Percentiles rank a stretch among this genome's conserved stretches.
These are phyloP conservation scores for Fusarium solani-melongenae DNA, from an alignment of 2,329 filamentous ascomycete species.

Conservation along the genomic window DNA sequence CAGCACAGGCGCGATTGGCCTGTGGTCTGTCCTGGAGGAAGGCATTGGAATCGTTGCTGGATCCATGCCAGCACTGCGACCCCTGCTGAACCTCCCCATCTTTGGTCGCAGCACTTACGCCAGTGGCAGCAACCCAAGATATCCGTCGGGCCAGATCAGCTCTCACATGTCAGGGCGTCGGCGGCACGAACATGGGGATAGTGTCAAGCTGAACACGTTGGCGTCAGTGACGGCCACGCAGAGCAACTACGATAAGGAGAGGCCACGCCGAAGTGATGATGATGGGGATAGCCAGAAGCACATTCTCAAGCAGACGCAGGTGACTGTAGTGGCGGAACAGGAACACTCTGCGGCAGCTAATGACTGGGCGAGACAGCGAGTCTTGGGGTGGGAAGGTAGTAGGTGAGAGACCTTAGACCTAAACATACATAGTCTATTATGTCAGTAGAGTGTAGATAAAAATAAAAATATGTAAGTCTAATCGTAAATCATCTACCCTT, in stretches of 20 bases:
- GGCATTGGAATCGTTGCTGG: conserved; percentile 40
- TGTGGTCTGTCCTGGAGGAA: conserved; percentile 39
- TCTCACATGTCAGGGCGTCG: neutral
- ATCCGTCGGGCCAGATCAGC: conserved; percentile 7
- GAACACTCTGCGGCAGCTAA: neutral
- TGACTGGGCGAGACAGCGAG: conserved; percentile 14
- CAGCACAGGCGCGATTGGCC: conserved; percentile 34
- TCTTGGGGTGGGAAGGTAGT: neutral
- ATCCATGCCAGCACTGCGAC: conserved; percentile 36
- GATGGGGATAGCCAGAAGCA: conserved; percentile 38
- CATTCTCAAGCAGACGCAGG: conserved; percentile 37
- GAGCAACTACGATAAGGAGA: conserved; percentile 1
- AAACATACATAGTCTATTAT: neutral
- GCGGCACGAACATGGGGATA: neutral
- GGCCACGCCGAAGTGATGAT: conserved; percentile 22
- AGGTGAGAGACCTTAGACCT: neutral
- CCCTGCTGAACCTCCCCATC: conserved; percentile 30
- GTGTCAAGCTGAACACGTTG: conserved; percentile 14
- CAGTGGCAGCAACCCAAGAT: conserved; percentile 9
- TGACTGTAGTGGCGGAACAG: conserved; percentile 6
- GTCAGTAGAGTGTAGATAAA: neutral
- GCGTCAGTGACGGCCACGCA: neutral
- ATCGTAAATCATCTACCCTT: neutral
- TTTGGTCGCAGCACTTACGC: conserved; percentile 22
- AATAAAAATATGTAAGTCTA: neutral